Conservation (phyloP, 1,284 basidiomycete species). For the Irpex sp. region DNA sequence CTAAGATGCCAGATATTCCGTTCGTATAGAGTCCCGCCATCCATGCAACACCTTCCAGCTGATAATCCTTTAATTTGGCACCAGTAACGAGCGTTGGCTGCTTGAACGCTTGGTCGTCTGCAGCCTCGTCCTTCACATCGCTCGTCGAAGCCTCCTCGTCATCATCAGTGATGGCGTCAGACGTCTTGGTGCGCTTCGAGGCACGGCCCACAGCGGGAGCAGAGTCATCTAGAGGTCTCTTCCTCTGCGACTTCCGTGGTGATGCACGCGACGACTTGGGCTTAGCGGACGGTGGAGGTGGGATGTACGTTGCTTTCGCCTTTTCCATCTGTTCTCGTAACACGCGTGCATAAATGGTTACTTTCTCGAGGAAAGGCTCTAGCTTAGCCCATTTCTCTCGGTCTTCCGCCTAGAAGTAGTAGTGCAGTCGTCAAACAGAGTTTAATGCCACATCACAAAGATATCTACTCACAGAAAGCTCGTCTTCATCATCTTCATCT, state of each 20-base stretch:
- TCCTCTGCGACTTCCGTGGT: slow-evolving; percentile 3
- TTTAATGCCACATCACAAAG: not conserved
- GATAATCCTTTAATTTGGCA: slow-evolving; percentile 84
- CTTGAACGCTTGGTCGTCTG: slow-evolving; percentile 37
- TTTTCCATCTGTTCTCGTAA: slow-evolving; percentile 64
- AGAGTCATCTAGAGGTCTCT: slow-evolving; percentile 6
- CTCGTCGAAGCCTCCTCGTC: slow-evolving; percentile 21
- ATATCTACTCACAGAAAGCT: slow-evolving; percentile 10
- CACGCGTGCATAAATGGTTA: slow-evolving; percentile 55
- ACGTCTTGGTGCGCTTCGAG: slow-evolving; percentile 24
- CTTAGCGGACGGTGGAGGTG: not conserved
- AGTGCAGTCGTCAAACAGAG: not conserved
- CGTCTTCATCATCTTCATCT: slow-evolving; percentile 10
- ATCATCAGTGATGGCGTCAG: slow-evolving; percentile 18
- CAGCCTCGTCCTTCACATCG: slow-evolving; percentile 25
- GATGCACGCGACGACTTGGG: slow-evolving; percentile 4
- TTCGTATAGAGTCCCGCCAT: slow-evolving; percentile 93
- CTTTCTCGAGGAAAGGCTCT: slow-evolving; percentile 59
- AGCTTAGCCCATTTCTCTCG: slow-evolving; percentile 47
- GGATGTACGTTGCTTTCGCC: slow-evolving; percentile 24
- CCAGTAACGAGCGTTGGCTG: slow-evolving; percentile 86
- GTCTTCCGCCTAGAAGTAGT: slow-evolving; percentile 34
- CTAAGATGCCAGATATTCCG: slow-evolving; percentile 92
- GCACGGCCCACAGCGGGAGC: slow-evolving; percentile 16
- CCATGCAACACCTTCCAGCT: slow-evolving; percentile 95